Conservation (phyloP, 441 rosid species). For the Corymbia calophylla region DNA sequence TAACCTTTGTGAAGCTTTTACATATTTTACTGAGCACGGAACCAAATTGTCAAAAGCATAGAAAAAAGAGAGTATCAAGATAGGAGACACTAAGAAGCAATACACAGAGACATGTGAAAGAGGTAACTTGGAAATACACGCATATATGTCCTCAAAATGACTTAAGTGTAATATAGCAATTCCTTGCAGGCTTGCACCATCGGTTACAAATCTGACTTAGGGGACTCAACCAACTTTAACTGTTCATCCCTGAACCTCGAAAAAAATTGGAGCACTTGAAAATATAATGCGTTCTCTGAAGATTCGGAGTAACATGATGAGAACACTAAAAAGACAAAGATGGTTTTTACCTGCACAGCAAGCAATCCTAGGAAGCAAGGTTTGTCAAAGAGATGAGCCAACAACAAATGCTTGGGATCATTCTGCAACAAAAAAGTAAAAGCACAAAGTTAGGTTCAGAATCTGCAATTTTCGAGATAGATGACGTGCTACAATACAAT, state of each 20-base stretch:
- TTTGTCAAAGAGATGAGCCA: slow-evolving; percentile 95
- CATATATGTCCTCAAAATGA: neutral
- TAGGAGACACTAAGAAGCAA: neutral
- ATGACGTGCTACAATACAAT: neutral
- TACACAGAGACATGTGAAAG: neutral
- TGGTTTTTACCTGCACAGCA: slow-evolving; percentile 49
- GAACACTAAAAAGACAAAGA: neutral
- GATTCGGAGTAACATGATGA: neutral
- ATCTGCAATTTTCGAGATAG: neutral
- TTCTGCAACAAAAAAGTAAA: slow-evolving; percentile 37
- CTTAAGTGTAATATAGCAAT: neutral
- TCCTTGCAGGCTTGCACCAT: neutral
- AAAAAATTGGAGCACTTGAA: neutral
- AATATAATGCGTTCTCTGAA: neutral
- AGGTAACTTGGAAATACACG: neutral
- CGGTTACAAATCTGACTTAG: neutral
- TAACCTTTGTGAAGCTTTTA: neutral
- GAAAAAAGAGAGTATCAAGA: neutral
- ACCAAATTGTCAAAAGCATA: neutral
- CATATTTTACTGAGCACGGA: neutral
- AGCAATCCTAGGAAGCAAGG: slow-evolving; percentile 96
- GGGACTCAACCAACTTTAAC: neutral
- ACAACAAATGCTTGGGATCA: slow-evolving; percentile 66
- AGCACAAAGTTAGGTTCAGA: neutral
- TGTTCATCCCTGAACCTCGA: neutral